Base-by-base conservation (phyloP, 1,284 basidiomycete species). In the Coniophora puteana region DNA sequence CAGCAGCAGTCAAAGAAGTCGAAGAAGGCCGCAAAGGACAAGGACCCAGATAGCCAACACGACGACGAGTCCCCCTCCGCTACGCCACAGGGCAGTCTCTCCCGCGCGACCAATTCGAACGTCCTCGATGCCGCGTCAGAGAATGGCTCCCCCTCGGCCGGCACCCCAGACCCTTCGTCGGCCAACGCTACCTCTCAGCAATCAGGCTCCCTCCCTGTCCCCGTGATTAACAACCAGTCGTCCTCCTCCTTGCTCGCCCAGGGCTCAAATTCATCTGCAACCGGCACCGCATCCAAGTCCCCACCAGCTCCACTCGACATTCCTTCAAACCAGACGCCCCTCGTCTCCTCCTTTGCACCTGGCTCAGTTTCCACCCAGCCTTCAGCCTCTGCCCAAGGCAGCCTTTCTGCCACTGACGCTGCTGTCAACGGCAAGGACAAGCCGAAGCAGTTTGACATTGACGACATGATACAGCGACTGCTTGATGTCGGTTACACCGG, bases 401-500 rank as follows among this genome's bases (percentile, higher is more conserved):
- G 63, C 39, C 65, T 69, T 45, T 59, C 63, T 1, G 51, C 61
- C 28, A 57, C 55, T 14, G 71, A 73, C 35, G 45, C 69, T n/a
- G 76, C 72, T 38, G 68, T n/a, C n/a, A n/a, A 69, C 40, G 71
- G 65, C 46, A 83, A 79, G 58, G 78, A 78, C 34, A 77, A 71
- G 57, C 62, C 72, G 50, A 75, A 78, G 63, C 69, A 81, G 38
- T 76, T 98, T 54, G 96, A 99, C 63, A 86, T 99, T 47, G 96
- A 99, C 68, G 95, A 97, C 65, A 98, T 99, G 91, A 99, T 99
- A 58, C 84, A 89, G 58, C 81, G 95, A 36, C 76, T 99, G 39
- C 75, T 99, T 52, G 95, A 99, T 55, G 93, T 97, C 3, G 96
- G 96, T 5, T 99, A 99, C 65, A 91, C 90, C 13, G 93, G 93